Evolutionary conservation across 2,329 filamentous ascomycete genomes (phyloP), one percentile per base, ranked within the genome.

Genomic region (Byssoonygena ceratinophila): DNA sequence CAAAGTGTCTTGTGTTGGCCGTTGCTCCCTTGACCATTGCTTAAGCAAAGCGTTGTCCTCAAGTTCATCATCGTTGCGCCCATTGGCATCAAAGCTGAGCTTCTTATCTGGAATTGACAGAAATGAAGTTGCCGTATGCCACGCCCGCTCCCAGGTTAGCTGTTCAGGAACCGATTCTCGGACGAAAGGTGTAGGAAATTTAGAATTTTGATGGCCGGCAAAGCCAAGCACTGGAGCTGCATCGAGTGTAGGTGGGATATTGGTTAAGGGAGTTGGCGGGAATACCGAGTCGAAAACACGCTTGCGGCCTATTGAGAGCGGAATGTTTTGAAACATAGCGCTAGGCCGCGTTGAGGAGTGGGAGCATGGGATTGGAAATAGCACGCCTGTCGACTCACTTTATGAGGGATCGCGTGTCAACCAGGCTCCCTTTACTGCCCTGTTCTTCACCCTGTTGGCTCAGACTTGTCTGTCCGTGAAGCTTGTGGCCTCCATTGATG

Each of bases 201-300:
- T 3, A 5, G 22, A 47, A 52, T 29, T 51, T 55, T 22, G 48
- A 53, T 45, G 45, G 43, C 49, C 25, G 48, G 9, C 53, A 39
- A 55, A 36, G 37, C 49, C 32, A 43, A 59, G 54, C 52, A 59
- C 54, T 12, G 61, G 59, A n/a, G 61, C 63, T 25, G 54, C 57
- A 20, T 55, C 54, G 5, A 59, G 60, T 7, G 61, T 58, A 37
- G 63, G 55, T 16, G 29, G 6, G 52, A 61, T 62, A 58, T 62
- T 62, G 50, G 65, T 64, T n/a, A 65, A 58, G 16, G 65, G 65
- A 50, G 67, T 60, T 46, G 68, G 64, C 45, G 70, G 63, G 55
- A 74, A 73, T 45, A 74, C 70, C 11, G 71, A 71, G 52, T 61
- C 62, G 58, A 73, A 71, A 20, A 74, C 65, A 57, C 69, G 70